Percentiles rank a stretch among this genome's conserved stretches.
phyloP scores from a whole-genome alignment of 768 basidiomycete species.

The Clathrus columnatus region DNA sequence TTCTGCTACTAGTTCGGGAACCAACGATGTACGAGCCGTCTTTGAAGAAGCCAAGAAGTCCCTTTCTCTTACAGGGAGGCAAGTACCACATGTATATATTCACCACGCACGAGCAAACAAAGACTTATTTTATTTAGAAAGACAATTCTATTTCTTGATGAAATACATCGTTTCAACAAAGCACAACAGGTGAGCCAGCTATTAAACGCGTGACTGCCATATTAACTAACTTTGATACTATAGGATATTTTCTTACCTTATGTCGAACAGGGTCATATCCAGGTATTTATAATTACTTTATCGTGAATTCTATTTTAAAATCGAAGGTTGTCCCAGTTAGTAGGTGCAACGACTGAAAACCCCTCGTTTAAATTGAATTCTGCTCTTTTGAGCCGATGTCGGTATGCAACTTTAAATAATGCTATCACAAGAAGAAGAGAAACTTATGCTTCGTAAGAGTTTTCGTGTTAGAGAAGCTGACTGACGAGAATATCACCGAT shows the following conservation, averaged over 20 bases:
- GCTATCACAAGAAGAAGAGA: slow-evolving; percentile 18
- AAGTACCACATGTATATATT: slow-evolving; percentile 11
- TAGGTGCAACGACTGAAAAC: slow-evolving; percentile 86
- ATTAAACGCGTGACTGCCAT: neutral
- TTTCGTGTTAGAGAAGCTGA: slow-evolving; percentile 60
- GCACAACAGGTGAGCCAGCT: slow-evolving; percentile 45
- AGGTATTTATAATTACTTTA: slow-evolving; percentile 29
- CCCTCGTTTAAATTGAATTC: slow-evolving; percentile 76
- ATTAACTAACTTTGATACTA: slow-evolving; percentile 13
- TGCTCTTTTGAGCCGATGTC: slow-evolving; percentile 66
- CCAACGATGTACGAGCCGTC: slow-evolving; percentile 61
- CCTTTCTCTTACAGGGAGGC: slow-evolving; percentile 59
- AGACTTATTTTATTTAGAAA: slow-evolving; percentile 32
- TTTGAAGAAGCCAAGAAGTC: slow-evolving; percentile 69
- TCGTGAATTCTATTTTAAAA: neutral
- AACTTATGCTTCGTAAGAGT: too few relatives aligned
- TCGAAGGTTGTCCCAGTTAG: slow-evolving; percentile 32
- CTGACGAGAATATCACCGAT: slow-evolving; percentile 47
- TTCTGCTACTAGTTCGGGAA: slow-evolving; percentile 61
- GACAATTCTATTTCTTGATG: slow-evolving; percentile 75
- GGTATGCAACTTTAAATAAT: slow-evolving; percentile 34
- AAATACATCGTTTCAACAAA: slow-evolving; percentile 74
- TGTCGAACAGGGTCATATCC: slow-evolving; percentile 69
- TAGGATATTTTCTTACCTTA: slow-evolving; percentile 77
- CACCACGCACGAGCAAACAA: neutral